Evolutionary conservation across 768 basidiomycete genomes (phyloP).

Genomic region (Boletus subparvulus): DNA sequence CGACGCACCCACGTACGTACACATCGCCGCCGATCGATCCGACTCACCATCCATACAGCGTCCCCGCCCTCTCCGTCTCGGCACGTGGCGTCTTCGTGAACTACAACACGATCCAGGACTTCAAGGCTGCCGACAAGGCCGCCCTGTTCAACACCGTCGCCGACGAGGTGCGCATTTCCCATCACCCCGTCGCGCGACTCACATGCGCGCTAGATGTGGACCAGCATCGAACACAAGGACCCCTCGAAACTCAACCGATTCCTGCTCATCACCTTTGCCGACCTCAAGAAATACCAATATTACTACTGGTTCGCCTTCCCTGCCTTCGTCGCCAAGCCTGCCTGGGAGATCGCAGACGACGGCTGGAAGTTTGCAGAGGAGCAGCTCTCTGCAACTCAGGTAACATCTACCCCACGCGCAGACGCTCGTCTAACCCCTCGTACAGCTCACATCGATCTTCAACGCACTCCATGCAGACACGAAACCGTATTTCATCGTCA

Average conservation of each 20-base stretch:
- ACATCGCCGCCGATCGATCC: constrained; percentile 8
- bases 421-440: neutral
- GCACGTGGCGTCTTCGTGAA: constrained; percentile 80
- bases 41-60: constrained; percentile 31
- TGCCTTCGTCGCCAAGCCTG: constrained; percentile 83
- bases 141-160: constrained; percentile 76
- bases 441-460: constrained; percentile 55
- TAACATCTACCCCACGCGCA: constrained; percentile 16
- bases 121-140: constrained; percentile 86
- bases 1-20: constrained; percentile 44
- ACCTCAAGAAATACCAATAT: constrained; percentile 97
- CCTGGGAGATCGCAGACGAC: constrained; percentile 74
- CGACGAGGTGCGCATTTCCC: constrained; percentile 49
- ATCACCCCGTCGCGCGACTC: neutral
- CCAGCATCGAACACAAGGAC: constrained; percentile 53
- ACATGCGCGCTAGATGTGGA: constrained; percentile 58
- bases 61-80: constrained; percentile 47
- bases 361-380: constrained; percentile 57
- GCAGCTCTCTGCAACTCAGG: constrained; percentile 43
- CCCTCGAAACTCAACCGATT: constrained; percentile 68
- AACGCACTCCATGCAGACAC: constrained; percentile 42
- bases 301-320: constrained; percentile 99
- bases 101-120: constrained; percentile 96
- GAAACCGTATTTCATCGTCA: constrained; percentile 64
- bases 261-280: constrained; percentile 90